Conservation (phyloP, 2,329 filamentous ascomycete species). For the Neoarthrinium moseri region DNA sequence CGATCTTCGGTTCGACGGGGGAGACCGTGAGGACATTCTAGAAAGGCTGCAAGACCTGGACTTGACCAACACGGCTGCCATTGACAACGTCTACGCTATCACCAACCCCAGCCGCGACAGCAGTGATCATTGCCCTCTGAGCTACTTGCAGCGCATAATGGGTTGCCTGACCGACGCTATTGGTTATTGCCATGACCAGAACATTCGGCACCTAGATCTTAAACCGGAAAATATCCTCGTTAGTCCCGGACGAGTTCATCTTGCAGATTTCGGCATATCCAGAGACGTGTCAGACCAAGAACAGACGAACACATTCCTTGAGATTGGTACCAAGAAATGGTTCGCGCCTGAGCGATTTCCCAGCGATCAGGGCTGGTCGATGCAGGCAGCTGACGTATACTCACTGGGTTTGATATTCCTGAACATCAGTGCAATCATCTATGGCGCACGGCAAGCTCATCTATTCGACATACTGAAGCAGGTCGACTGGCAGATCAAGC, state of each 20-base stretch:
- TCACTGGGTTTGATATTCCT: constrained; percentile 46
- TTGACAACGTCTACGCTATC: constrained; percentile 25
- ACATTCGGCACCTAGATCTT: constrained; percentile 45
- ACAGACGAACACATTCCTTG: constrained; percentile 40
- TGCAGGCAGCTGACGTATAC: constrained; percentile 48
- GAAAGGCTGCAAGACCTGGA: constrained; percentile 36
- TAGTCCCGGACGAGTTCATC: constrained; percentile 42
- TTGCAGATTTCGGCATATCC: constrained; percentile 50
- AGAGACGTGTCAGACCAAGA: constrained; percentile 44
- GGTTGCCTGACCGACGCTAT: constrained; percentile 45
- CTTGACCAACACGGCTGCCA: constrained; percentile 33
- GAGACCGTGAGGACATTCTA: constrained; percentile 39
- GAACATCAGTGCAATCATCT: constrained; percentile 42
- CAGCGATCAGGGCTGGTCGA: constrained; percentile 36
- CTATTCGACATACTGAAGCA: constrained; percentile 37
- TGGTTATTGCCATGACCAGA: constrained; percentile 38
- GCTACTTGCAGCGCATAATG: constrained; percentile 40
- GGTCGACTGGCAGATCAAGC: constrained; percentile 22
- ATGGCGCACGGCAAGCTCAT: constrained; percentile 35
- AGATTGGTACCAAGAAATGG: constrained; percentile 42
- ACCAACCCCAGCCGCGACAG: constrained; percentile 15
- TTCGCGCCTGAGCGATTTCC: constrained; percentile 42
- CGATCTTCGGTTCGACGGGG: constrained; percentile 33
- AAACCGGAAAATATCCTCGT: constrained; percentile 49
- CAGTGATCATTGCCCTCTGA: constrained; percentile 31